These are phyloP conservation scores for Wallacemonas sp. DNA, from an alignment of 208 protist species.

Conservation along the genomic window DNA sequence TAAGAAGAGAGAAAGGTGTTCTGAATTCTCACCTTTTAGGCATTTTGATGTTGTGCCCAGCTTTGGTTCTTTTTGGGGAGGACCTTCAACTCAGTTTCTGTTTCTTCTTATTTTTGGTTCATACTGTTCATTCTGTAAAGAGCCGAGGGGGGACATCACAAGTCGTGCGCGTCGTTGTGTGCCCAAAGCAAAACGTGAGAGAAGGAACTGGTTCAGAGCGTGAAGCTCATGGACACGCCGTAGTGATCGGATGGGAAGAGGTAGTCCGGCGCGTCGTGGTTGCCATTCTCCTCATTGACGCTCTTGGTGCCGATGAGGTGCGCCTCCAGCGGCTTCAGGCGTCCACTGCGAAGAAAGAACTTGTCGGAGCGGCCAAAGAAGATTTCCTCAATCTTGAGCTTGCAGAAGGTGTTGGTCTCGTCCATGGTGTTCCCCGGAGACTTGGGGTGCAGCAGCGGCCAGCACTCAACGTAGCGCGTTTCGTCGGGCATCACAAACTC, in stretches of 20 bases:
- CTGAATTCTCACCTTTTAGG: no score
- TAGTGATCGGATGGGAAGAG: constrained; percentile 92
- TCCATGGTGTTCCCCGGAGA: constrained; percentile 89
- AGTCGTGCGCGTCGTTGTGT: no score
- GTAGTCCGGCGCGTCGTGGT: constrained; percentile 74
- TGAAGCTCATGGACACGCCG: constrained; percentile 81
- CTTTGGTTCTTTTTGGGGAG: no score
- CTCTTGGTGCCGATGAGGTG: constrained; percentile 83
- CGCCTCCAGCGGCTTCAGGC: constrained; percentile 60
- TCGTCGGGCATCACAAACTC: constrained; percentile 84
- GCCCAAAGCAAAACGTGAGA: no score
- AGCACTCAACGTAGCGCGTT: constrained; percentile 78
- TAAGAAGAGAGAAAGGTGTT: no score
- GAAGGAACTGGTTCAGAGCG: no score
- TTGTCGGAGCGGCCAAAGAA: constrained; percentile 92
- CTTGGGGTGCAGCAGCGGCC: constrained; percentile 68
- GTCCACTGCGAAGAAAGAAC: constrained; percentile 69
- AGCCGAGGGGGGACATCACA: no score
- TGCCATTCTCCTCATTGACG: constrained; percentile 84
- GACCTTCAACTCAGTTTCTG: no score
- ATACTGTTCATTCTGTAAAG: no score
- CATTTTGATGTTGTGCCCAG: no score
- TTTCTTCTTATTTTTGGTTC: no score
- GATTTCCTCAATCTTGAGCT: constrained; percentile 90
- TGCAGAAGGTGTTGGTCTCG: constrained; percentile 91